Evolutionary conservation across 2,329 filamentous ascomycete genomes (phyloP).

Genomic region (Phyllosticta paracitricarpa): DNA sequence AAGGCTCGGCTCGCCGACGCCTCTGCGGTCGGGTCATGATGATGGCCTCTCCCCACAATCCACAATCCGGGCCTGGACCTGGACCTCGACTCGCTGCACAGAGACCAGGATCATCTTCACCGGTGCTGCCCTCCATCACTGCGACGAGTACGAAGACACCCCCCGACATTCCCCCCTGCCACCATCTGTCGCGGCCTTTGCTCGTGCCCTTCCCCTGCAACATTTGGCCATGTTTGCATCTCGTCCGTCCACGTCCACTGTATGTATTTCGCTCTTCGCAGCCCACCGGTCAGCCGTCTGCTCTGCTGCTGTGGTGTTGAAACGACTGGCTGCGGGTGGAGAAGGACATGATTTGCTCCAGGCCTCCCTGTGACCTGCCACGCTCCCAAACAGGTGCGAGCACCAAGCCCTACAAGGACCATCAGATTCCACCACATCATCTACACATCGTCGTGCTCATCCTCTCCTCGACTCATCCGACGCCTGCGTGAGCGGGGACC

Average conservation of each 20-base stretch:
- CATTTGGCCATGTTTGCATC: neutral
- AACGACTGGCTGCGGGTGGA: neutral
- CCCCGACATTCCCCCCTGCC: neutral
- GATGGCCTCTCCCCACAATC: neutral
- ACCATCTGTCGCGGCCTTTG: neutral
- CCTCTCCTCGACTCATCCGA: neutral
- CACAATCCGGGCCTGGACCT: neutral
- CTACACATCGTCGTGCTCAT: neutral
- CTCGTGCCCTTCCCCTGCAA: neutral
- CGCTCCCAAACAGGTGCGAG: neutral
- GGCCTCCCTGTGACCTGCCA: neutral
- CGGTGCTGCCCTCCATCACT: neutral
- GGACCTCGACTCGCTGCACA: neutral
- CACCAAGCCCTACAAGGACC: neutral
- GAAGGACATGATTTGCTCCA: neutral
- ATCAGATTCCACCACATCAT: neutral
- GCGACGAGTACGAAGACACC: neutral
- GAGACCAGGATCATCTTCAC: neutral
- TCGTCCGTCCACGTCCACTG: neutral
- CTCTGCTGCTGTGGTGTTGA: neutral
- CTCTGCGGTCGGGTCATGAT: neutral
- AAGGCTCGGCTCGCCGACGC: neutral
- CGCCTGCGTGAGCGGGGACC: neutral
- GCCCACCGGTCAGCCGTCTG: neutral
- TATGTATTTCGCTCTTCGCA: neutral